Percentiles rank a stretch among this genome's conserved stretches.
phyloP scores from a whole-genome alignment of 1,139 yeast species.

The Yamadazyma membranifaciens region DNA sequence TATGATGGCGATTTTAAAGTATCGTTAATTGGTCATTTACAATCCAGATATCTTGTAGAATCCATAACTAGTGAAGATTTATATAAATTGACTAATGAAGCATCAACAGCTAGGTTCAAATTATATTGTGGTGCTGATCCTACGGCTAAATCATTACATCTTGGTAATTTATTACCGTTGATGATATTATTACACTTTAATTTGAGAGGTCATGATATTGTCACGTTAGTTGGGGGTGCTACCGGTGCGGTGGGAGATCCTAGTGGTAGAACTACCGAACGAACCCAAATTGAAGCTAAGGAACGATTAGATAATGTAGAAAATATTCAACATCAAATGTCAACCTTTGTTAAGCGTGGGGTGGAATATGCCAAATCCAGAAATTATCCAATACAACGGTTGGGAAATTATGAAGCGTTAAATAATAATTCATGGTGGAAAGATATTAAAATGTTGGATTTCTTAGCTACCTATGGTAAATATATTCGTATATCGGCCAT shows the following conservation, averaged over 20 bases:
- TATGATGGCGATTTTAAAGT: slow-evolving; percentile 30
- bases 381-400: slow-evolving; percentile 37
- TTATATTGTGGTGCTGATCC: slow-evolving; percentile 97
- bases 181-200: slow-evolving; percentile 82
- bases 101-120: slow-evolving; percentile 41
- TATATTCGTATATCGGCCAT: slow-evolving; percentile 81
- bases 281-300: slow-evolving; percentile 53
- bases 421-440: slow-evolving; percentile 90
- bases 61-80: slow-evolving; percentile 48
- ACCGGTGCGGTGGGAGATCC: slow-evolving; percentile 98
- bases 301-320: slow-evolving; percentile 60
- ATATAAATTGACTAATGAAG: slow-evolving; percentile 32
- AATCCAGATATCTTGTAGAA: slow-evolving; percentile 48
- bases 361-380: slow-evolving; percentile 58
- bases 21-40: slow-evolving; percentile 46
- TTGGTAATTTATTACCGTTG: slow-evolving; percentile 87
- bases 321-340: slow-evolving; percentile 62
- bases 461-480: slow-evolving; percentile 73
- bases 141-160: slow-evolving; percentile 82
- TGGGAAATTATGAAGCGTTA: slow-evolving; percentile 43
- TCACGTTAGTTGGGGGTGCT: slow-evolving; percentile 94
- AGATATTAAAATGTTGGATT: slow-evolving; percentile 69
- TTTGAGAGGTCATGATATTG: slow-evolving; percentile 78
- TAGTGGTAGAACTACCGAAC: slow-evolving; percentile 81
- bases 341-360: slow-evolving; percentile 60